These are phyloP conservation scores for Fragaria iinumae DNA, from an alignment of 306 rosid species.

Conservation along the genomic window DNA sequence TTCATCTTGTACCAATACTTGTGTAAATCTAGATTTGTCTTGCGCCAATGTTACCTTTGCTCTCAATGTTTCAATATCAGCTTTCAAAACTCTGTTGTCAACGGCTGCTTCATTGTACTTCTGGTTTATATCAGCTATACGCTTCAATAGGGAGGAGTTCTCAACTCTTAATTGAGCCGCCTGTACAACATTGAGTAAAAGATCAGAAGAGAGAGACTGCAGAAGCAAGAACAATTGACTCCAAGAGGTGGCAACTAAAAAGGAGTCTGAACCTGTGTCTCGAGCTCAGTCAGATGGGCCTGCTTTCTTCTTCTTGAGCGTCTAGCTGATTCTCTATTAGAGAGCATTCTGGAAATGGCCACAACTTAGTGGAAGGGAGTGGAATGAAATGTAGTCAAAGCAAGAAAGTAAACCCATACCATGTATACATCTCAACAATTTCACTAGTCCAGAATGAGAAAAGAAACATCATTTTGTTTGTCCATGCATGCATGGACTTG, in stretches of 20 bases:
- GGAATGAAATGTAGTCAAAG: constrained; percentile 8
- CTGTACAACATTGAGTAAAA: constrained; percentile 41
- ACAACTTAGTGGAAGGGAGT: constrained; percentile 9
- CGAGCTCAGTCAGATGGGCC: constrained; percentile 93
- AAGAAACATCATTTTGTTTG: not conserved
- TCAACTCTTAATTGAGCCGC: constrained; percentile 79
- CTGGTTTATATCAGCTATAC: constrained; percentile 61
- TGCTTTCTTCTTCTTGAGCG: constrained; percentile 97
- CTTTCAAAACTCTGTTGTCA: constrained; percentile 86
- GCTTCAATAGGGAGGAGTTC: constrained; percentile 78
- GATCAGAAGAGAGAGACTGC: not conserved
- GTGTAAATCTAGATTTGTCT: not conserved
- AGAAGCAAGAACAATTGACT: constrained; percentile 10
- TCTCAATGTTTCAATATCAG: constrained; percentile 87
- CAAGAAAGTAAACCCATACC: constrained; percentile 3
- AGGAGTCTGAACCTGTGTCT: constrained; percentile 56
- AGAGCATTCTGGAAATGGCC: constrained; percentile 77
- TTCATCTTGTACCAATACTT: not conserved
- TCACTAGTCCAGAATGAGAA: not conserved
- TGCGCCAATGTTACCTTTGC: constrained; percentile 59
- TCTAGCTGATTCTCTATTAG: constrained; percentile 96
- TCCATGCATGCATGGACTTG: not conserved
- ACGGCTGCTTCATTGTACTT: constrained; percentile 64
- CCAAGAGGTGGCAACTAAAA: not conserved
- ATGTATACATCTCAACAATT: not conserved